Percentiles rank a stretch among this genome's conserved stretches.
phyloP scores from a whole-genome alignment of 78 protist species.

The Emiliania huxleyi region DNA sequence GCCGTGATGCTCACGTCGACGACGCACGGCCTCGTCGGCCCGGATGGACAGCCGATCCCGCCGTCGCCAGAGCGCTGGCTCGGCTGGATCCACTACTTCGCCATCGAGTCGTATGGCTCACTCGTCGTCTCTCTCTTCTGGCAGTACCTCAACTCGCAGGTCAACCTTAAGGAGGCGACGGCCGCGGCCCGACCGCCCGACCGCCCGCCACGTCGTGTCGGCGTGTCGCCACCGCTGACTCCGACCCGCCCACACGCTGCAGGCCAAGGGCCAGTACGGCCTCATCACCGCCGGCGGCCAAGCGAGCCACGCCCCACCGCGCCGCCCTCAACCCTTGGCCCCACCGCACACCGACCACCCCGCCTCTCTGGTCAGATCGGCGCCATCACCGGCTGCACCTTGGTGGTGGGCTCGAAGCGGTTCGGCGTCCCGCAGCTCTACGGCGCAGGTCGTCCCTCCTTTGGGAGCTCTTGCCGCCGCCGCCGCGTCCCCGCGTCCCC shows the following conservation, averaged over 20 bases:
- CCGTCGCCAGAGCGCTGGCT: neutral
- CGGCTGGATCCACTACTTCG: neutral
- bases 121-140: constrained; percentile 34
- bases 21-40: neutral
- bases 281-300: no score
- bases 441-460: neutral
- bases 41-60: neutral
- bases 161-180: neutral
- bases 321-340: no score
- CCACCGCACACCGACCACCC: no score
- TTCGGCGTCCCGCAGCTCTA: neutral
- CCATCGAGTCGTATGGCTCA: neutral
- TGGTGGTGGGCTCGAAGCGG: neutral
- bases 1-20: neutral
- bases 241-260: no score
- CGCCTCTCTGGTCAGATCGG: constrained; percentile 45
- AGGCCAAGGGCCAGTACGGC: neutral
- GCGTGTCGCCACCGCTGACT: no score
- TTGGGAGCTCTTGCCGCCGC: neutral
- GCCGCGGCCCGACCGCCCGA: no score
- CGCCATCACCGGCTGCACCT: constrained; percentile 31
- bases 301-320: no score
- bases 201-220: no score
- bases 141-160: neutral
- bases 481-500: neutral